Percentiles rank a stretch among this genome's conserved stretches.
Evolutionary conservation across 2,329 filamentous ascomycete genomes (phyloP).

Genomic region (Stachybotrys chartarum): DNA sequence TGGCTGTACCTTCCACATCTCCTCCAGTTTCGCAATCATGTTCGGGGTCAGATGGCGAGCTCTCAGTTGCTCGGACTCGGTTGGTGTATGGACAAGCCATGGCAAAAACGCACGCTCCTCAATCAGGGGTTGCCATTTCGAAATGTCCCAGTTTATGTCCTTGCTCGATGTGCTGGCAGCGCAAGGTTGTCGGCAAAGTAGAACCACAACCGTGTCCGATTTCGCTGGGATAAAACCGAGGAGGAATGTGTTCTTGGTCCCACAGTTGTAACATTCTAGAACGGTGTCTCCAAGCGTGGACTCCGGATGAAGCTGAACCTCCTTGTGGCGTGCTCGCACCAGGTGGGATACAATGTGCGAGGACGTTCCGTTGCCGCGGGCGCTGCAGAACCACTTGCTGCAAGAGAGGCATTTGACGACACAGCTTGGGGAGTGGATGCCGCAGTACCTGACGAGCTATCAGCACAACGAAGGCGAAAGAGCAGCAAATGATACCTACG

Average conservation of each 20-base stretch:
- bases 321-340: conserved; percentile 94
- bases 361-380: conserved; percentile 90
- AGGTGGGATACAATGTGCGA: conserved; percentile 98
- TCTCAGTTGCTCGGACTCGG: conserved; percentile 91
- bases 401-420: conserved; percentile 95
- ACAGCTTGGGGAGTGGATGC: conserved; percentile 89
- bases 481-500: conserved; percentile 50
- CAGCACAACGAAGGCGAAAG: not conserved
- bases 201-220: conserved; percentile 94
- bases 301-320: conserved; percentile 91
- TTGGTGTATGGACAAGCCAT: conserved; percentile 86
- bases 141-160: conserved; percentile 99
- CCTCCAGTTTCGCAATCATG: conserved; percentile 92
- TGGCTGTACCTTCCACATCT: conserved; percentile 96
- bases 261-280: conserved; percentile 98
- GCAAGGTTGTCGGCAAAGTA: conserved; percentile 93
- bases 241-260: conserved; percentile 97
- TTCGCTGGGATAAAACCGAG: conserved; percentile 98
- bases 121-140: conserved; percentile 94
- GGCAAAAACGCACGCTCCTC: conserved; percentile 91
- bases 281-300: conserved; percentile 93
- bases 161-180: conserved; percentile 92
- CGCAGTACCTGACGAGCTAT: conserved; percentile 65
- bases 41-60: conserved; percentile 89
- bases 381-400: conserved; percentile 99